These are phyloP conservation scores for Thielaviopsis musarum DNA, from an alignment of 2,329 filamentous ascomycete species.

Conservation along the genomic window DNA sequence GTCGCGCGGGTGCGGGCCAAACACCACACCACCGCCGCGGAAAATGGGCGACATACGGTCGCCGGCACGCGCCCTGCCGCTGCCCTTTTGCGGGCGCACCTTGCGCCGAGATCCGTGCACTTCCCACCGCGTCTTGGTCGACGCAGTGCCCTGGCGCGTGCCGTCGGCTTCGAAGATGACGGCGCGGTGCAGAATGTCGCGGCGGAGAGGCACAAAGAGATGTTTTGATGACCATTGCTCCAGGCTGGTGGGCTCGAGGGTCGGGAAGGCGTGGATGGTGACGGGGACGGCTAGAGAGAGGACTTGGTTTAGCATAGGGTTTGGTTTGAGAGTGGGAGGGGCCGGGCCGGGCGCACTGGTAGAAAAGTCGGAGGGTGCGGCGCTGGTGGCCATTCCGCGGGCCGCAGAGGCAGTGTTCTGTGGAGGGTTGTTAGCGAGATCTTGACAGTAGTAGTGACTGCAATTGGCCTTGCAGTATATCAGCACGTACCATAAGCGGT, in stretches of 20 bases:
- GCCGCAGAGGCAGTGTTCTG: constrained; percentile 11
- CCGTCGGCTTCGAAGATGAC: constrained; percentile 84
- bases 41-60: constrained; percentile 67
- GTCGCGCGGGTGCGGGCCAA: constrained; percentile 83
- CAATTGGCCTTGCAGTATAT: neutral
- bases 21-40: constrained; percentile 69
- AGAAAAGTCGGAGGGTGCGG: constrained; percentile 26
- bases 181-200: constrained; percentile 83
- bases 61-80: constrained; percentile 62
- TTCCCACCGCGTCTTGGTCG: constrained; percentile 63
- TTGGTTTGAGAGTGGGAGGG: neutral
- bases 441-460: no score
- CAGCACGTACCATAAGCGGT: neutral
- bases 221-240: constrained; percentile 66
- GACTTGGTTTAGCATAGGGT: constrained; percentile 19
- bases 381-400: constrained; percentile 40
- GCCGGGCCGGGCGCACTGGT: constrained; percentile 24
- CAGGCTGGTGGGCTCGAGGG: constrained; percentile 66
- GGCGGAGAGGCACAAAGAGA: constrained; percentile 70
- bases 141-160: constrained; percentile 74
- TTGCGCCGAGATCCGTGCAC: constrained; percentile 74
- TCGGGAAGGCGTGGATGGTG: constrained; percentile 81
- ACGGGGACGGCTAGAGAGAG: constrained; percentile 49
- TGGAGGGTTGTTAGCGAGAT: neutral
- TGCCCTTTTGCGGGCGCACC: constrained; percentile 73